These are phyloP conservation scores for Stephania japonica DNA, from an alignment of 164 flowering plant genomes.

Conservation along the genomic window DNA sequence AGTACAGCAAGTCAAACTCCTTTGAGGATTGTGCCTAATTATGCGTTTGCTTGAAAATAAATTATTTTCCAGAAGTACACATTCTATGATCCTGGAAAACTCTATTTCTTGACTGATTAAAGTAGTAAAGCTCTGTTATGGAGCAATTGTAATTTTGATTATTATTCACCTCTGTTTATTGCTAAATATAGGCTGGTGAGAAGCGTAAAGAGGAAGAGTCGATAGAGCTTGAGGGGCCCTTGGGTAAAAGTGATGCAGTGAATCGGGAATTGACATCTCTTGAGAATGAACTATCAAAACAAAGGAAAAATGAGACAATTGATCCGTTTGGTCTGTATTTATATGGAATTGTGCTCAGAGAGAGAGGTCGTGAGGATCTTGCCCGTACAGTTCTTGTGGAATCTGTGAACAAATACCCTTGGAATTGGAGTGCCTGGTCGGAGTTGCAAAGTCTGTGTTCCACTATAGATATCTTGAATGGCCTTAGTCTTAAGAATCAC, in stretches of 20 bases:
- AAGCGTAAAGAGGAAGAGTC: slow-evolving; percentile 94
- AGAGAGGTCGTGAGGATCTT: slow-evolving; percentile 73
- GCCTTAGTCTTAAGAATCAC: slow-evolving; percentile 72
- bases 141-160: background rate
- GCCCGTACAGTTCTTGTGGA: slow-evolving; percentile 81
- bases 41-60: background rate
- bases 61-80: background rate
- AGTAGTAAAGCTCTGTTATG: background rate
- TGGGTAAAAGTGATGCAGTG: slow-evolving; percentile 71
- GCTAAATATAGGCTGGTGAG: slow-evolving; percentile 76
- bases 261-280: slow-evolving; percentile 68
- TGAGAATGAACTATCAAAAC: slow-evolving; percentile 67
- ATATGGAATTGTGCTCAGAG: slow-evolving; percentile 81
- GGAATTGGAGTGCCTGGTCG: slow-evolving; percentile 99
- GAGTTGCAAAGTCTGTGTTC: slow-evolving; percentile 87
- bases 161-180: slow-evolving; percentile 8
- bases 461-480: slow-evolving; percentile 51
- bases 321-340: slow-evolving; percentile 84
- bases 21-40: background rate
- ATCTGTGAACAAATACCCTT: slow-evolving; percentile 90
- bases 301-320: slow-evolving; percentile 62
- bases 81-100: background rate
- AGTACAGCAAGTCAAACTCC: background rate
- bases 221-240: slow-evolving; percentile 87
- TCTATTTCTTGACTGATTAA: too few species aligned